These are phyloP conservation scores for Endoconidiophora polonica DNA, from an alignment of 2,329 filamentous ascomycete species.

Conservation along the genomic window DNA sequence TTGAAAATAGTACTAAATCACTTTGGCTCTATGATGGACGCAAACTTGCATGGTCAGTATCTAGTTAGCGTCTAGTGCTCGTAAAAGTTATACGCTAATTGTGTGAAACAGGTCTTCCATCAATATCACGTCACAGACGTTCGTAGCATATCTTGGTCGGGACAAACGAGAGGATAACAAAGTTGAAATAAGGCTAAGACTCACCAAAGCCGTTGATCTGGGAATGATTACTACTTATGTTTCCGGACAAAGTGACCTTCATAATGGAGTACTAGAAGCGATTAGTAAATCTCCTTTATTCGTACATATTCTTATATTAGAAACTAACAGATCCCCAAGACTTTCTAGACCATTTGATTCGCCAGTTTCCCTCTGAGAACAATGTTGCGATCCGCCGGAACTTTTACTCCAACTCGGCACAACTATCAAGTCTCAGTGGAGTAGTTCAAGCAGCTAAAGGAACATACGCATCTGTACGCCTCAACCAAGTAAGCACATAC, in stretches of 20 bases:
- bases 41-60: slow-evolving; percentile 63
- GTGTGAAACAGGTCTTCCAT: slow-evolving; percentile 20
- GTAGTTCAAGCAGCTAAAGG: slow-evolving; percentile 66
- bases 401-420: slow-evolving; percentile 41
- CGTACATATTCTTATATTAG: not conserved
- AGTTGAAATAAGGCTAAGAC: slow-evolving; percentile 45
- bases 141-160: slow-evolving; percentile 56
- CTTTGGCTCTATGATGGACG: slow-evolving; percentile 71
- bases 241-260: slow-evolving; percentile 38
- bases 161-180: slow-evolving; percentile 24
- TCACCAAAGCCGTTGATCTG: slow-evolving; percentile 54
- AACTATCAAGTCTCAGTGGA: too few relatives aligned
- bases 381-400: slow-evolving; percentile 63
- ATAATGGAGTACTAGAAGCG: slow-evolving; percentile 55
- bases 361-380: slow-evolving; percentile 54
- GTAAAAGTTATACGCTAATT: slow-evolving; percentile 12
- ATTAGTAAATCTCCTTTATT: slow-evolving; percentile 32
- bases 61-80: not conserved
- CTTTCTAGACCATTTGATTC: slow-evolving; percentile 79
- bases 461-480: slow-evolving; percentile 69
- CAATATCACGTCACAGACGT: slow-evolving; percentile 26
- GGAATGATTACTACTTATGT: slow-evolving; percentile 50
- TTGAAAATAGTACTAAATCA: slow-evolving; percentile 15
- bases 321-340: slow-evolving; percentile 18
- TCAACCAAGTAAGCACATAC: slow-evolving; percentile 33